Evolutionary conservation across 768 basidiomycete species (phyloP), one percentile per base, ranked within the genome.

Genomic region (Pleurotus platypus): DNA sequence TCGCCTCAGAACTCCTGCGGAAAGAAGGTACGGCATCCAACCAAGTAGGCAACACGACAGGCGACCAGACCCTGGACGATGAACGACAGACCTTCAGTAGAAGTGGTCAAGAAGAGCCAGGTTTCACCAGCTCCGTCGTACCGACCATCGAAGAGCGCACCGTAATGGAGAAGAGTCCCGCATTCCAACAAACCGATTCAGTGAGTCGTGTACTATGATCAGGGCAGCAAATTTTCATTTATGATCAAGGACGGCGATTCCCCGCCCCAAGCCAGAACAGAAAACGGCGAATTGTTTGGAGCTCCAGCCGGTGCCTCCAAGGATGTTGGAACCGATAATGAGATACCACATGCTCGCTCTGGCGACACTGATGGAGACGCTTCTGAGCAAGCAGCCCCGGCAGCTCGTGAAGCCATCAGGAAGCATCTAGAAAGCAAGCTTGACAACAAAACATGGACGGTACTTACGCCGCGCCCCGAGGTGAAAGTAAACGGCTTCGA

Each of bases 401-500:
- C 69, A 7, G 81, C 80, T 45, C 80, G 81, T 26, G 68, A 80
- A n/a, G 73, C 72, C 0, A 64, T 84, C 37, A 74, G 83, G 56
- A 85, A 82, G 63, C 82, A 85, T 61, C 67, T 82, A 13, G 69
- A 67, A 11, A 75, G 77, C 38, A 86, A 84, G 62, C 69, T 78
- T 3, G 77, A 78, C 15, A 74, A 72, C 39, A 84, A 81, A 58
- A 70, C 75, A 7, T 89, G 85, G 85, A 79, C 79, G 37, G 70
- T 90, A 56, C 84, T 85, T 1, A 84, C 82, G 0, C 76, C 80
- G 2, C 81, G 83, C n/a, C 93, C 93, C 3, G 72, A 77, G 35
- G 81, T 96, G 40, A 85, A 90, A 60, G 82, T 88, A 1, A 71
- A 90, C 58, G 85, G 81, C 27, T 94, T 99, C 60, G 87, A 90